Percentiles rank a stretch among this genome's conserved stretches.
Evolutionary conservation across 352 stramenopile genomes (phyloP).

Genomic region (Pythium chondricola): DNA sequence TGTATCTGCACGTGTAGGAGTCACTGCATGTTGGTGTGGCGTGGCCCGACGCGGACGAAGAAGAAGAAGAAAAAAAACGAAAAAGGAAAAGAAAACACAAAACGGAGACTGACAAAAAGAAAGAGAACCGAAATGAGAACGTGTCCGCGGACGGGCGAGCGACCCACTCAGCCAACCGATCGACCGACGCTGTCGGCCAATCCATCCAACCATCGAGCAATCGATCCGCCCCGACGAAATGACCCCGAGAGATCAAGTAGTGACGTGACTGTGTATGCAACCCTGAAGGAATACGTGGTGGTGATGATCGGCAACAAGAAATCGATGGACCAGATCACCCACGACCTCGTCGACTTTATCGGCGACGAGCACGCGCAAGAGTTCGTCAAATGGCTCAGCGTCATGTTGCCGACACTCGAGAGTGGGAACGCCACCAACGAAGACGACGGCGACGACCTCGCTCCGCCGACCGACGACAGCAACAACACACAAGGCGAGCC

Average conservation of each 20-base stretch:
- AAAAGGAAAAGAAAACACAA: constrained; percentile 11
- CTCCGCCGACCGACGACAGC: background rate
- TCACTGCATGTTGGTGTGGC: constrained; percentile 3
- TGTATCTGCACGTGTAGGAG: background rate
- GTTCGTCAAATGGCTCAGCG: constrained; percentile 67
- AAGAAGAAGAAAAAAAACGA: constrained; percentile 20
- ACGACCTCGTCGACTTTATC: constrained; percentile 82
- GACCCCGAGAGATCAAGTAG: constrained; percentile 1
- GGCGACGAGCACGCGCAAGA: constrained; percentile 67
- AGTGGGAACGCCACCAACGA: constrained; percentile 4
- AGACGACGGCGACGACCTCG: constrained; percentile 14
- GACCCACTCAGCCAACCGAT: constrained; percentile 1
- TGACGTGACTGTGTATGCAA: constrained; percentile 16
- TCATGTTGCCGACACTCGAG: constrained; percentile 46
- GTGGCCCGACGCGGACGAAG: constrained; percentile 14
- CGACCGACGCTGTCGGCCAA: constrained; percentile 1
- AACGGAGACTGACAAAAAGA: constrained; percentile 6
- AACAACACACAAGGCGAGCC: background rate
- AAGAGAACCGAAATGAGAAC: constrained; percentile 6
- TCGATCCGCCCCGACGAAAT: background rate
- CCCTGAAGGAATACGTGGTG: constrained; percentile 72
- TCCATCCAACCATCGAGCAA: background rate
- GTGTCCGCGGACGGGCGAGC: background rate
- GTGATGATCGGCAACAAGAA: constrained; percentile 87
- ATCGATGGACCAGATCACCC: constrained; percentile 74